Percentiles rank a stretch among this genome's conserved stretches.
Evolutionary conservation across 768 basidiomycete genomes (phyloP).

Genomic region (Terana coerulea): DNA sequence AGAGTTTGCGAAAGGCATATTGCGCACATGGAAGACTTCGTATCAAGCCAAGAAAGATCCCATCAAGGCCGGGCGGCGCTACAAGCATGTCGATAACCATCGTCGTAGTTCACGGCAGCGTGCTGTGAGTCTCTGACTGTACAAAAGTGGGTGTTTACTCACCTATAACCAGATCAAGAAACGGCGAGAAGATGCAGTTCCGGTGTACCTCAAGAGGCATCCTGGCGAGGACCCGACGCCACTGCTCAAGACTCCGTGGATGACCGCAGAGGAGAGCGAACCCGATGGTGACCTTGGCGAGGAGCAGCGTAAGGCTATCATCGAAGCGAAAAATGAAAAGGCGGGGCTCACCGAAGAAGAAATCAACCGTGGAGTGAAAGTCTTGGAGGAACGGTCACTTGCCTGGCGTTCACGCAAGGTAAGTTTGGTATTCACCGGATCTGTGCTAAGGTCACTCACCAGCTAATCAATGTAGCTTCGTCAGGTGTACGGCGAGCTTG

Average conservation of each 20-base stretch:
- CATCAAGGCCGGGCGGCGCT: not conserved
- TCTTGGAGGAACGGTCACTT: not conserved
- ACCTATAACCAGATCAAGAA: not conserved
- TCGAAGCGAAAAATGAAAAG: not conserved
- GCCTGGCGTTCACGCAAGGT: not conserved
- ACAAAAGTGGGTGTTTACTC: not conserved
- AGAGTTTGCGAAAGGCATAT: not conserved
- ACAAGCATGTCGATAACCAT: not conserved
- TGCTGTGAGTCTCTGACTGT: not conserved
- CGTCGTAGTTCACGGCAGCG: not conserved
- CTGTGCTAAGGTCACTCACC: not conserved
- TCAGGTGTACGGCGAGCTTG: not conserved
- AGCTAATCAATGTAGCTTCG: not conserved
- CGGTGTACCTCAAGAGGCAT: not conserved
- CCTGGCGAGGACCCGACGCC: not conserved
- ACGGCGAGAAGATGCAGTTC: not conserved
- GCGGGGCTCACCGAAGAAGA: not conserved
- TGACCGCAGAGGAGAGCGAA: conserved; percentile 1
- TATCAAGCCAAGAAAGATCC: not conserved
- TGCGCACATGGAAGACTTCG: not conserved
- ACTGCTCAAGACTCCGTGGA: not conserved
- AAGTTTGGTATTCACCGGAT: not conserved
- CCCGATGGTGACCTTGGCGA: not conserved
- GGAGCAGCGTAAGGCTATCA: too few relatives aligned
- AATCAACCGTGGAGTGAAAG: not conserved